Evolutionary conservation across 2,329 filamentous ascomycete species (phyloP).

Genomic region (Cytospora mali): DNA sequence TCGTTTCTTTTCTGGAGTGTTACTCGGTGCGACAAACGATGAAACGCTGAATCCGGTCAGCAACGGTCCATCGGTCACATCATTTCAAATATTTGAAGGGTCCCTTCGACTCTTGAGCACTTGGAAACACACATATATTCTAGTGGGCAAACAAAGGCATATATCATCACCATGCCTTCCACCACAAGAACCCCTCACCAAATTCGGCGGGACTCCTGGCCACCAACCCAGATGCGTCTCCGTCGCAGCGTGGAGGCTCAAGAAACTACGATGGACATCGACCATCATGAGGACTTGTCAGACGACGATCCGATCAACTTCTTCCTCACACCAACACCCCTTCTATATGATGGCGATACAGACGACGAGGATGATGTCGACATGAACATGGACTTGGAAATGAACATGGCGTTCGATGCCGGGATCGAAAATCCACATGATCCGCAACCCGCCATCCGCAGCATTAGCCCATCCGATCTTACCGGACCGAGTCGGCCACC

Average conservation of each 20-base stretch:
- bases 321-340: conserved; percentile 55
- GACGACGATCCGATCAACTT: conserved; percentile 58
- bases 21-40: conserved; percentile 18
- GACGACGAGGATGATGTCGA: conserved; percentile 44
- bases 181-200: conserved; percentile 10
- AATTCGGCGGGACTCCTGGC: conserved; percentile 52
- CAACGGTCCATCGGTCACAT: background rate
- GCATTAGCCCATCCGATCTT: conserved; percentile 59
- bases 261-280: conserved; percentile 49
- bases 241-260: conserved; percentile 46
- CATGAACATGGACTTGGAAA: conserved; percentile 40
- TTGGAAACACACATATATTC: background rate
- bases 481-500: conserved; percentile 51
- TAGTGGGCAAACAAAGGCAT: background rate
- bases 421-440: conserved; percentile 56
- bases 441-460: conserved; percentile 51
- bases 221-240: conserved; percentile 53
- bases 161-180: conserved; percentile 13
- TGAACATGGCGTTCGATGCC: conserved; percentile 57
- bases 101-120: background rate
- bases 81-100: conserved; percentile 12
- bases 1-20: conserved; percentile 21
- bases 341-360: conserved; percentile 43
- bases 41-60: conserved; percentile 4
- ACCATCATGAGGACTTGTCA: conserved; percentile 36